A percentile compares a stretch with the other conserved stretches of the same genome.
Evolutionary conservation across 192 early-diverging fungal species (phyloP).

Genomic region (Powellomyces hirtus): DNA sequence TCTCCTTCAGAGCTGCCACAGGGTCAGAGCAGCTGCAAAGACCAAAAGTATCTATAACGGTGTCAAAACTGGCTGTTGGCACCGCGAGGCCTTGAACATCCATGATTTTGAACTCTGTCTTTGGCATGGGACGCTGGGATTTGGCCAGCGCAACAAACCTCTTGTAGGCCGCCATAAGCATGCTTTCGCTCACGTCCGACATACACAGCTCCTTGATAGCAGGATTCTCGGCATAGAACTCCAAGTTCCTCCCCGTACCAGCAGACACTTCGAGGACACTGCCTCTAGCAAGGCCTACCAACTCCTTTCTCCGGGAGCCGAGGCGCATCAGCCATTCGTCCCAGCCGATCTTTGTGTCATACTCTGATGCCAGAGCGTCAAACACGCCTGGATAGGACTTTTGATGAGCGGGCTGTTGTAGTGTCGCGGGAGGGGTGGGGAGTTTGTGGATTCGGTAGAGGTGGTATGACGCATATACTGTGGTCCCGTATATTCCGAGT

Average conservation of each 20-base stretch:
- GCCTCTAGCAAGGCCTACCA: conserved; percentile 52
- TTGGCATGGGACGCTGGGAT: conserved; percentile 11
- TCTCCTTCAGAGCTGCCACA: conserved; percentile 46
- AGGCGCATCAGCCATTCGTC: conserved; percentile 65
- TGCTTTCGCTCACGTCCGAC: conserved; percentile 48
- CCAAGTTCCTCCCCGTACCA: conserved; percentile 65
- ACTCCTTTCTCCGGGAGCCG: conserved; percentile 40
- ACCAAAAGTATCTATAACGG: conserved; percentile 68
- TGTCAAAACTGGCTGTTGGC: conserved; percentile 46
- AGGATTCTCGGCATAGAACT: conserved; percentile 43
- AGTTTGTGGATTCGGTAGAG: conserved; percentile 32
- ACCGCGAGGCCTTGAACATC: conserved; percentile 34
- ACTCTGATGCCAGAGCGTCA: conserved; percentile 47
- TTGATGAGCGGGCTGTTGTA: conserved; percentile 27
- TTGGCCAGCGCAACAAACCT: conserved; percentile 26
- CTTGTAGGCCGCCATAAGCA: conserved; percentile 51
- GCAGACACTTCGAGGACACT: conserved; percentile 59
- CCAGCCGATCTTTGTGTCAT: conserved; percentile 57
- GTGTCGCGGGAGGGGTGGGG: conserved; percentile 17
- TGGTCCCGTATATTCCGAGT: conserved; percentile 25
- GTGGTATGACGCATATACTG: conserved; percentile 36
- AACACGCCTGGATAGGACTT: conserved; percentile 31
- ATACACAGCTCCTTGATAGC: conserved; percentile 45
- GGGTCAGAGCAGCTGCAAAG: conserved; percentile 62
- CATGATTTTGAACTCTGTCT: conserved; percentile 28